Conservation (phyloP, 306 rosid species). For the Calophaca sinica region DNA sequence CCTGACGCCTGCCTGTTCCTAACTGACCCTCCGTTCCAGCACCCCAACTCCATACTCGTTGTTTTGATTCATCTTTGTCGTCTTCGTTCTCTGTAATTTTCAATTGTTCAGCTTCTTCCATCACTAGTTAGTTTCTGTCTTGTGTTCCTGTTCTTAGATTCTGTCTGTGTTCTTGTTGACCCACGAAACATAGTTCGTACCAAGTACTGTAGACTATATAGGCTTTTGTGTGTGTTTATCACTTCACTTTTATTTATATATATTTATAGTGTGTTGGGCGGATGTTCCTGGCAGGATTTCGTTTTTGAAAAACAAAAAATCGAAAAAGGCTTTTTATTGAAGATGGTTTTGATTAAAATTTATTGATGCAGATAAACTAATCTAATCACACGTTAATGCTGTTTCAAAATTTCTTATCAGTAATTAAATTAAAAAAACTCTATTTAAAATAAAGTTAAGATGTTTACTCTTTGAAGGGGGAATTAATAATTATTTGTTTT, state of each 20-base stretch:
- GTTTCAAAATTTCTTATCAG: too few species aligned
- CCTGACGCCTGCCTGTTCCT: conserved; percentile 66
- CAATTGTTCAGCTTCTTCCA: conserved; percentile 28
- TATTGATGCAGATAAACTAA: too few species aligned
- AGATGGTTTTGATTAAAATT: too few species aligned
- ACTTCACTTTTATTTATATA: background rate
- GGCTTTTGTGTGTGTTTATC: background rate
- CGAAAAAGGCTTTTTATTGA: too few species aligned
- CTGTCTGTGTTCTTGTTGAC: background rate
- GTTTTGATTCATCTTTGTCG: conserved; percentile 24
- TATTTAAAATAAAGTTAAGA: background rate
- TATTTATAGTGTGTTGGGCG: too few species aligned
- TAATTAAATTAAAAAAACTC: background rate
- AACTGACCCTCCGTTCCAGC: conserved; percentile 96
- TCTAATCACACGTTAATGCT: too few species aligned
- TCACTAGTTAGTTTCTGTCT: background rate
- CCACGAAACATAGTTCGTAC: conserved; percentile 18
- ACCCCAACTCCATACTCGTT: conserved; percentile 91
- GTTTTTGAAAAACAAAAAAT: too few species aligned
- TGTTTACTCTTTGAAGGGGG: too few species aligned
- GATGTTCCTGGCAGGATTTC: background rate
- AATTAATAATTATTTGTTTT: too few species aligned
- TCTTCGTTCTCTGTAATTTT: conserved; percentile 29
- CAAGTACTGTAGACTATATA: background rate
- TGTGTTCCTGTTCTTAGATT: background rate